Base-by-base conservation (phyloP, 305 asterid species). In the Ilex paraguariensis region DNA sequence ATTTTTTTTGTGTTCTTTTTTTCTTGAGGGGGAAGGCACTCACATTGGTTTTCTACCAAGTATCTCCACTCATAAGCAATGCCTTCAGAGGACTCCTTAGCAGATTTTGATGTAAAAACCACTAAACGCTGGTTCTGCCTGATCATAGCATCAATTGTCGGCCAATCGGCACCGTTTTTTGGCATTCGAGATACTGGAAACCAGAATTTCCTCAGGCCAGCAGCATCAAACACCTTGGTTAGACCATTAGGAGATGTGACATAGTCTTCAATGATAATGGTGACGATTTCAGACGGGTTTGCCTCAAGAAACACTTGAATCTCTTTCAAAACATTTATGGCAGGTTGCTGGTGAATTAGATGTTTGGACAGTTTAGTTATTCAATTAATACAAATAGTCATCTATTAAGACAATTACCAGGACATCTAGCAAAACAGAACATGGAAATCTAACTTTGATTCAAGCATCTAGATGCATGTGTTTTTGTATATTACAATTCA, bases 171-270 rank as follows among this genome's bases (percentile, higher is more conserved):
- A 54, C 97, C 97, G 48, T 73, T 79, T 76, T 77, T 80, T 4
- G 99, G 99, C 96, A 93, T 87, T 63, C 73, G 78, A 60, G 95
- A 76, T 48, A 83, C 87, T 3, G 97, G 97, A 67, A 87, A 87
- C 86, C 82, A 81, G 71, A 77, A 90, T 59, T 81, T 77, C 21
- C 70, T 82, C 77, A 90, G 66, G 46, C 93, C 97, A 75, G 93
- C 72, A 13, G 87, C 82, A 45, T 76, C 77, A 51, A 90, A 87
- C 57, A 86, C 78, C 59, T 80, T 87, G 21, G 84, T 67, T 44
- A 87, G 82, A 51, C 97, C 97, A 9, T 82, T 72, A 31, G 89
- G 87, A 64, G 96, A 85, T 42, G 88, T 63, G 50, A 90, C 97
- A 56, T 85, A 90, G 60, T 90, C 97, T 74, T 90, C 97, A 31